Conservation (phyloP, 1,139 yeast species). For the Pichia sp. region DNA sequence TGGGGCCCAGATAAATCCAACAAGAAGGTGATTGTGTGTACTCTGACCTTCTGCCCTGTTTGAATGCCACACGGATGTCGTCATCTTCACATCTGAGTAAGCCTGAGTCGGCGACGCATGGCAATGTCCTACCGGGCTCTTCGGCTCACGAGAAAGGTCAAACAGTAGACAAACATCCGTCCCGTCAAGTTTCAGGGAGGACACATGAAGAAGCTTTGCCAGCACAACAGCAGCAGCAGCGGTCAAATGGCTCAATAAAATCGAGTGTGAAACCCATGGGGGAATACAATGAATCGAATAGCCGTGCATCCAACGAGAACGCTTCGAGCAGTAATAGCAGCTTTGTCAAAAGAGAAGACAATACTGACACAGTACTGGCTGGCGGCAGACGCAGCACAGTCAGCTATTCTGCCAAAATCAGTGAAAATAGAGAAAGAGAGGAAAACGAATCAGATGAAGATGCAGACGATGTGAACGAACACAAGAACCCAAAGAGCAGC, state of each 20-base stretch:
- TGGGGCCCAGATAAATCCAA: neutral
- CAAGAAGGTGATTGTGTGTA: neutral
- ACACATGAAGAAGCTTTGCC: neutral
- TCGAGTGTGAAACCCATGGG: neutral
- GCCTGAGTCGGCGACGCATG: neutral
- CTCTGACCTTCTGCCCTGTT: neutral
- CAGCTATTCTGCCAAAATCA: neutral
- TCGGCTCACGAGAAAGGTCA: neutral
- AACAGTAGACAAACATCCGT: neutral
- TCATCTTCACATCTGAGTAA: neutral
- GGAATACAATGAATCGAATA: no score
- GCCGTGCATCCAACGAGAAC: no score
- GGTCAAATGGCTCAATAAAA: neutral
- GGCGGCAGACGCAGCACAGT: neutral
- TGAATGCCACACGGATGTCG: neutral
- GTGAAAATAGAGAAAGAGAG: neutral
- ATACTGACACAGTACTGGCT: no score
- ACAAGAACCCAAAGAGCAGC: neutral
- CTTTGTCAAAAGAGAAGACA: neutral
- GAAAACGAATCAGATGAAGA: conserved; percentile 2
- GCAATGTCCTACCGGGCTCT: neutral
- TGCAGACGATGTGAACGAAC: neutral
- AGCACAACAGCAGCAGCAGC: neutral
- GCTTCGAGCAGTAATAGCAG: no score
- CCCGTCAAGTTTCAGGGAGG: neutral